These are phyloP conservation scores for Barnettozyma vustinii DNA, from an alignment of 805 yeast genomes.

Conservation along the genomic window DNA sequence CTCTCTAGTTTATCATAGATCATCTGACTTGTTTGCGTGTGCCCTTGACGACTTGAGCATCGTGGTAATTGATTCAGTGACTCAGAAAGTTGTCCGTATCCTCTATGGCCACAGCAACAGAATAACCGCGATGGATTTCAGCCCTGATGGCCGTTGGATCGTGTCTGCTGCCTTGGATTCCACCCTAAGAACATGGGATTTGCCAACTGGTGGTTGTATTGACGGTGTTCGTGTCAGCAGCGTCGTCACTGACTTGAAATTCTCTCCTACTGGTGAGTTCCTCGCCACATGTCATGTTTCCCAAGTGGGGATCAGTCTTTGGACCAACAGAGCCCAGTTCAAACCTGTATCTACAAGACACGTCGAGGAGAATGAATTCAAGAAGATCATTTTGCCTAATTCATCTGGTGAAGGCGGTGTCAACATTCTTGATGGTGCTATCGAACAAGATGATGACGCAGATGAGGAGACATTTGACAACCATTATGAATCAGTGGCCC, in stretches of 20 bases:
- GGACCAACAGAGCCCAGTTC: conserved; percentile 91
- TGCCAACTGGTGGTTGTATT: conserved; percentile 94
- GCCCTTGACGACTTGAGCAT: conserved; percentile 84
- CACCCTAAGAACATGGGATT: conserved; percentile 93
- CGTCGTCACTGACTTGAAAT: conserved; percentile 75
- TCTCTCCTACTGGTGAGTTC: conserved; percentile 85
- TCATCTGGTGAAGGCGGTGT: conserved; percentile 75
- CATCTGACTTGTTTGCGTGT: conserved; percentile 80
- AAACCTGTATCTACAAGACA: conserved; percentile 68
- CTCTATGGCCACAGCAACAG: conserved; percentile 87
- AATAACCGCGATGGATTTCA: conserved; percentile 81
- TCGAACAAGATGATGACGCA: conserved; percentile 38
- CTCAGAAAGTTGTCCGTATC: conserved; percentile 79
- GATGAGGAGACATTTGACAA: conserved; percentile 26
- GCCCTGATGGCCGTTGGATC: conserved; percentile 95
- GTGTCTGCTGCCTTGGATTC: conserved; percentile 78
- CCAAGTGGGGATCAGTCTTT: conserved; percentile 83
- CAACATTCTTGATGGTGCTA: conserved; percentile 72
- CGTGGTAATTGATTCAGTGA: conserved; percentile 73
- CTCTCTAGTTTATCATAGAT: conserved; percentile 65
- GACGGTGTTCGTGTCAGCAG: conserved; percentile 78
- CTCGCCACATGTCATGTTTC: conserved; percentile 89
- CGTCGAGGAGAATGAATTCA: conserved; percentile 70
- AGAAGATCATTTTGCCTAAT: conserved; percentile 60
- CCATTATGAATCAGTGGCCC: conserved; percentile 50